These are phyloP conservation scores for Aspergillus bombycis DNA, from an alignment of 2,329 filamentous ascomycete species.

Conservation along the genomic window DNA sequence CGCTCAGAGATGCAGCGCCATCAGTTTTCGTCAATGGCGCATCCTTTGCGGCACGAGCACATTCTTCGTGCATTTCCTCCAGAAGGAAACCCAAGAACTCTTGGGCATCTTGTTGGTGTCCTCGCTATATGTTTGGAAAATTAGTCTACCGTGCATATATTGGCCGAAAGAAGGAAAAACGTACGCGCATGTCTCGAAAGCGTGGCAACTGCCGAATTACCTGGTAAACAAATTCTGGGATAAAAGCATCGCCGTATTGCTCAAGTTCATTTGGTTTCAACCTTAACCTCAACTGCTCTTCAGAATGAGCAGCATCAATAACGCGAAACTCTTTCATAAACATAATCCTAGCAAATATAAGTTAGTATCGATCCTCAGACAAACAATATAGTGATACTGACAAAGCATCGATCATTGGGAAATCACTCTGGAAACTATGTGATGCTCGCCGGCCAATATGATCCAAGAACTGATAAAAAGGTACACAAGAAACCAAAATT, in stretches of 20 bases:
- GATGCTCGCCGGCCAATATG: slow-evolving; percentile 80
- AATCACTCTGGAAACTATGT: slow-evolving; percentile 93
- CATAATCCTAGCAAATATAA: slow-evolving; percentile 69
- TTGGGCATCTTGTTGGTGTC: slow-evolving; percentile 96
- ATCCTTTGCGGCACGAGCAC: slow-evolving; percentile 71
- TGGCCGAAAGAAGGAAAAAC: slow-evolving; percentile 33
- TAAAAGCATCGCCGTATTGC: slow-evolving; percentile 87
- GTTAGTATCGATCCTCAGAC: slow-evolving; percentile 6
- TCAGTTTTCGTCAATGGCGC: slow-evolving; percentile 48
- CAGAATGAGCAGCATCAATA: slow-evolving; percentile 75
- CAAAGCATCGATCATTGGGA: slow-evolving; percentile 92
- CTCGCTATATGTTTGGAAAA: slow-evolving; percentile 59
- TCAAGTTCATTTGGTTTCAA: slow-evolving; percentile 84
- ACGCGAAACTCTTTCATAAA: slow-evolving; percentile 91
- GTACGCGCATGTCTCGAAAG: slow-evolving; percentile 88
- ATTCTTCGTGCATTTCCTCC: slow-evolving; percentile 92
- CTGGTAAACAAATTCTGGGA: slow-evolving; percentile 92
- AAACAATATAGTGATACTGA: slow-evolving; percentile 51
- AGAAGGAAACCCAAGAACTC: slow-evolving; percentile 94
- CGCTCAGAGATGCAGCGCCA: slow-evolving; percentile 39
- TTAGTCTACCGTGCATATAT: background rate
- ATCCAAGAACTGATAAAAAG: slow-evolving; percentile 93
- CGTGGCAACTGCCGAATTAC: slow-evolving; percentile 83
- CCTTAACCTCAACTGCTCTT: slow-evolving; percentile 71
- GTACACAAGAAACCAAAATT: slow-evolving; percentile 89